These are phyloP conservation scores for Antrodiella citrinella DNA, from an alignment of 768 basidiomycete species.

Conservation along the genomic window DNA sequence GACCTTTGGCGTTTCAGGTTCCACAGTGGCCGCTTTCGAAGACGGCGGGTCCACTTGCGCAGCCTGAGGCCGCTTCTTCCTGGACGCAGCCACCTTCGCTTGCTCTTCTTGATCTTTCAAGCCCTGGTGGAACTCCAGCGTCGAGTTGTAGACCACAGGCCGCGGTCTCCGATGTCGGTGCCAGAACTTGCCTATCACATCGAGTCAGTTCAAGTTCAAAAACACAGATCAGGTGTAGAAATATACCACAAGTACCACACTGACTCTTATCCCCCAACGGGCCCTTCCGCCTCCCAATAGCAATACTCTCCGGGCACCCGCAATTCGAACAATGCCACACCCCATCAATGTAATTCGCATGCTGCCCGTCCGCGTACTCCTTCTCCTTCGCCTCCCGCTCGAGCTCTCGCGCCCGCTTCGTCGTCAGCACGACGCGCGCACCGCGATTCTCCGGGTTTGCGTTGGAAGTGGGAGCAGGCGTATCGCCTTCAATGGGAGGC, in stretches of 20 bases:
- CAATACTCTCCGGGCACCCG: constrained; percentile 82
- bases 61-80: constrained; percentile 49
- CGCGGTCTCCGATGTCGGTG: constrained; percentile 77
- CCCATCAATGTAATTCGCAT: constrained; percentile 73
- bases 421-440: constrained; percentile 36
- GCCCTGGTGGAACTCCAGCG: constrained; percentile 60
- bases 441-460: constrained; percentile 38
- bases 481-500: constrained; percentile 54
- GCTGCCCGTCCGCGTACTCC: constrained; percentile 78
- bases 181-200: constrained; percentile 73
- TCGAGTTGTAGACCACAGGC: constrained; percentile 72
- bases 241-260: constrained; percentile 87
- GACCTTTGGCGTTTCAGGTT: constrained; percentile 46
- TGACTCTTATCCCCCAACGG: constrained; percentile 86
- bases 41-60: constrained; percentile 35
- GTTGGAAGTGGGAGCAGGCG: constrained; percentile 31
- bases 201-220: constrained; percentile 2
- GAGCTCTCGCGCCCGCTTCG: constrained; percentile 63
- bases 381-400: constrained; percentile 80
- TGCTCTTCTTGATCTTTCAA: constrained; percentile 49
- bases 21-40: constrained; percentile 26
- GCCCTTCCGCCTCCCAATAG: constrained; percentile 80
- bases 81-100: constrained; percentile 40
- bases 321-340: constrained; percentile 96
- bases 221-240: not conserved